Evolutionary conservation across 441 rosid genomes (phyloP).

Genomic region (Kokia cookei): DNA sequence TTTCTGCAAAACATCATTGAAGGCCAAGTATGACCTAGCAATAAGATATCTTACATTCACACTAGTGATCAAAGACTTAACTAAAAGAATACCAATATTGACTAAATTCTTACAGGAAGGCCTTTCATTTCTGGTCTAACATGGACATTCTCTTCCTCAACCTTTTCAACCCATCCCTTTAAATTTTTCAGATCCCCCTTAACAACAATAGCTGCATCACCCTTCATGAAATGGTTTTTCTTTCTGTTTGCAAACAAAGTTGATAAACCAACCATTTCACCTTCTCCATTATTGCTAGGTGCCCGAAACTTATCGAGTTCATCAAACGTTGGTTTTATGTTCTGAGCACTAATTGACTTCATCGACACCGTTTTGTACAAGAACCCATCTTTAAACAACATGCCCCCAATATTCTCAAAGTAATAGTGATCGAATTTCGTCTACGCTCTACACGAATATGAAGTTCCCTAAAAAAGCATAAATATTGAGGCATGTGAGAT

Average conservation of each 20-base stretch:
- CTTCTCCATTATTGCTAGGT: slow-evolving; percentile 77
- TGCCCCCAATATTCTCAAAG: slow-evolving; percentile 76
- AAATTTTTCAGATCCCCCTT: slow-evolving; percentile 96
- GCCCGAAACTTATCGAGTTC: slow-evolving; percentile 88
- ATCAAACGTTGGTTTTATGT: slow-evolving; percentile 89
- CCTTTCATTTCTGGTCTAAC: slow-evolving; percentile 89
- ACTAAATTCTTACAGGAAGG: slow-evolving; percentile 81
- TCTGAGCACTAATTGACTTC: slow-evolving; percentile 77
- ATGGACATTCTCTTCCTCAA: slow-evolving; percentile 90
- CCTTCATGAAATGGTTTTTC: slow-evolving; percentile 97
- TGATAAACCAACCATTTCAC: slow-evolving; percentile 71
- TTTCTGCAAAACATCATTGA: slow-evolving; percentile 43
- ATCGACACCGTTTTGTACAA: slow-evolving; percentile 76
- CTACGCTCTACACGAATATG: slow-evolving; percentile 92
- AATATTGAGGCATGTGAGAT: neutral
- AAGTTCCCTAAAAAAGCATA: slow-evolving; percentile 55
- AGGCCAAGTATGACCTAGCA: neutral
- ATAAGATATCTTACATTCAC: neutral
- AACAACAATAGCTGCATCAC: slow-evolving; percentile 92
- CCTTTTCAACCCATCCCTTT: slow-evolving; percentile 99
- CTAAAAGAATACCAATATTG: too few relatives aligned
- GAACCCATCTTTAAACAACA: slow-evolving; percentile 92
- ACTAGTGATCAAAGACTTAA: neutral
- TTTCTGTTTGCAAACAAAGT: slow-evolving; percentile 89
- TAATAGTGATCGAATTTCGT: slow-evolving; percentile 79